Percentiles rank a stretch among this genome's conserved stretches.
These are phyloP conservation scores for Leucaena leucocephala DNA, from an alignment of 306 rosid genomes.

Conservation along the genomic window DNA sequence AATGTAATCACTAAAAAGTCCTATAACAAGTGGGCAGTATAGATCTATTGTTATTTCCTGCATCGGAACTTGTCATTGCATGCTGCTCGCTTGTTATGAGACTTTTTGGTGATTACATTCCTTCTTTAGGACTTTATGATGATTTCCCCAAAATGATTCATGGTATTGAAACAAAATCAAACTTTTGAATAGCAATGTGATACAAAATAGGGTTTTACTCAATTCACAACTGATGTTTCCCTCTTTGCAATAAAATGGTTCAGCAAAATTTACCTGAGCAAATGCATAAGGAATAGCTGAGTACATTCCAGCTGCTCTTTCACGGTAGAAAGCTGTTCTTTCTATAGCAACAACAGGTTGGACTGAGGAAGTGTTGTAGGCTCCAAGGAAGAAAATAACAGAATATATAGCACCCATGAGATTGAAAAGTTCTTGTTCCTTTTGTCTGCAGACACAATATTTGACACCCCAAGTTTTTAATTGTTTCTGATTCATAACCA, in stretches of 20 bases:
- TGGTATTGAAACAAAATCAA: not conserved
- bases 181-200: not conserved
- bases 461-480: not conserved
- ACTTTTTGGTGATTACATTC: too few species aligned
- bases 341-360: constrained; percentile 56
- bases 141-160: too few species aligned
- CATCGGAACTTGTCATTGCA: too few species aligned
- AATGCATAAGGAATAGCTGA: constrained; percentile 60
- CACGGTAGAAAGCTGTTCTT: constrained; percentile 60
- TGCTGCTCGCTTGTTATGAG: too few species aligned
- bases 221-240: not conserved
- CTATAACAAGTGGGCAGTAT: too few species aligned
- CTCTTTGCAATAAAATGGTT: constrained; percentile 15
- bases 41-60: too few species aligned
- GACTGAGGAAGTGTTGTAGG: constrained; percentile 42
- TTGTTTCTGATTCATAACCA: not conserved
- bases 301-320: constrained; percentile 65
- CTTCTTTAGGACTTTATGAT: too few species aligned
- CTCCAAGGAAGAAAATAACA: constrained; percentile 54
- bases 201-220: not conserved
- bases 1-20: too few species aligned
- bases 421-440: constrained; percentile 55
- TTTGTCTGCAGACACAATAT: constrained; percentile 36
- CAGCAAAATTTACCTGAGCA: constrained; percentile 52
- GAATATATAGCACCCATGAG: constrained; percentile 47